Base-by-base conservation (phyloP, 495 filamentous ascomycete species). In the Lasiosphaeria miniovina region DNA sequence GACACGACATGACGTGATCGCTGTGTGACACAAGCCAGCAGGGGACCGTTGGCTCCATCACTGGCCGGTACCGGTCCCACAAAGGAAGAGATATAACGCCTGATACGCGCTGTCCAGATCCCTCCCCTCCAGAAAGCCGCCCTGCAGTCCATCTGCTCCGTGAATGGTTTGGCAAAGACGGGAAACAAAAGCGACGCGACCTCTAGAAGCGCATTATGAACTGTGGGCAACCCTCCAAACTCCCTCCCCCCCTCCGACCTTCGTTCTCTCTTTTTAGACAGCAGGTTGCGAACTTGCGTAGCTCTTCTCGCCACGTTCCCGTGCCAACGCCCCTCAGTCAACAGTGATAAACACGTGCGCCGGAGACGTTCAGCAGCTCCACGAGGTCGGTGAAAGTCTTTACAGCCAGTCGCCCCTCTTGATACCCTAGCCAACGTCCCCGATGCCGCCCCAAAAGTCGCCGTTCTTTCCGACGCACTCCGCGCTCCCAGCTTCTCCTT, bases 131-230 rank as follows among this genome's bases (percentile, higher is more conserved):
- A 89, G 61, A 93, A 93, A 71, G 80, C 79, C 35, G 82, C 88
- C 54, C 82, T 98, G 43, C 89, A 91, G 60, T 71, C 75, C n/a
- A 87, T 97, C 63, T 84, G 92, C 64, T 83, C 81, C 45, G 74
- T 76, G 57, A 88, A 93, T 69, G 81, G 84, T 34, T 79, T 93
- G 15, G 76, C 80, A 40, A 86, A 90, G 43, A 88, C 84, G 34
- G 94, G 94, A 8, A 84, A 90, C 60, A 98, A 98, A 75, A 79
- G n/a, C n/a, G n/a, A n/a, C n/a, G 84, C 36, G 80, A 87, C 17
- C 75, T 98, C 46, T 91, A 96, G 71, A 71, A 74, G 33, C 87
- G 93, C 60, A 86, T 97, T 51, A 84, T 87, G 60, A 69, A 82
- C 34, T 83, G 94, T 97, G 40, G 62, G 66, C 66, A 40, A 17